These are phyloP conservation scores for Talaromyces nanjingensis DNA, from an alignment of 495 filamentous ascomycete genomes.

Conservation along the genomic window DNA sequence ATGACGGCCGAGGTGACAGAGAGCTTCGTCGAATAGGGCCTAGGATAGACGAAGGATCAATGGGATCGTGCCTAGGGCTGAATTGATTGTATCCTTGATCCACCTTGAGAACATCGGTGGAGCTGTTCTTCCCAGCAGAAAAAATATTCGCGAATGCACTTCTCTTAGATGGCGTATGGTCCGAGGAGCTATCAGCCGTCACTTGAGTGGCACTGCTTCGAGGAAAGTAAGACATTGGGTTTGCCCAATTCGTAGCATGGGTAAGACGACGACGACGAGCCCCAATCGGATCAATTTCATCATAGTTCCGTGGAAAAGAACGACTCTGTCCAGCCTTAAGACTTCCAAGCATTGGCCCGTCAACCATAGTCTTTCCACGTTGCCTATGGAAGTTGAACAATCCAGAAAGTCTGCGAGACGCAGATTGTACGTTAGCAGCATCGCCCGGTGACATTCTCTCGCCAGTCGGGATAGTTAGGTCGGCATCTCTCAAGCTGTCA, in stretches of 20 bases:
- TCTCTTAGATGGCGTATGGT: constrained; percentile 36
- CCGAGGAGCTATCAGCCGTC: constrained; percentile 37
- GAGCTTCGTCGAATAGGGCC: constrained; percentile 52
- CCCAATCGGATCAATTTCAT: constrained; percentile 64
- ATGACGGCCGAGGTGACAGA: constrained; percentile 67
- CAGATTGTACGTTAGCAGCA: constrained; percentile 33
- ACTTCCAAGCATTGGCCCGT: constrained; percentile 62
- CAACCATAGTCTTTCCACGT: constrained; percentile 61
- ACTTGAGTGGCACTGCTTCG: constrained; percentile 35
- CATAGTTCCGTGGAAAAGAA: constrained; percentile 67
- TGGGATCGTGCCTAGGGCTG: constrained; percentile 49
- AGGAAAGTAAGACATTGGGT: constrained; percentile 48
- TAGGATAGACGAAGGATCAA: constrained; percentile 46
- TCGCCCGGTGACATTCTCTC: constrained; percentile 27
- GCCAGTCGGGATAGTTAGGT: constrained; percentile 14
- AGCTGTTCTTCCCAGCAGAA: constrained; percentile 33
- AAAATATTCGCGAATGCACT: constrained; percentile 40
- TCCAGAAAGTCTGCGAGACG: constrained; percentile 47
- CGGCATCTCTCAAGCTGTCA: constrained; percentile 45
- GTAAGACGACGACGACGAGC: constrained; percentile 57
- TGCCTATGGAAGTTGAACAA: constrained; percentile 65
- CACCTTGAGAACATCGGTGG: constrained; percentile 34
- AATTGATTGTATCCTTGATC: constrained; percentile 56
- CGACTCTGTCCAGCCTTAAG: constrained; percentile 73
- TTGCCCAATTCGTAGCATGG: constrained; percentile 54